Percentiles rank a stretch among this genome's conserved stretches.
Evolutionary conservation across 1,284 basidiomycete genomes (phyloP).

Genomic region (Caloboletus inedulis): DNA sequence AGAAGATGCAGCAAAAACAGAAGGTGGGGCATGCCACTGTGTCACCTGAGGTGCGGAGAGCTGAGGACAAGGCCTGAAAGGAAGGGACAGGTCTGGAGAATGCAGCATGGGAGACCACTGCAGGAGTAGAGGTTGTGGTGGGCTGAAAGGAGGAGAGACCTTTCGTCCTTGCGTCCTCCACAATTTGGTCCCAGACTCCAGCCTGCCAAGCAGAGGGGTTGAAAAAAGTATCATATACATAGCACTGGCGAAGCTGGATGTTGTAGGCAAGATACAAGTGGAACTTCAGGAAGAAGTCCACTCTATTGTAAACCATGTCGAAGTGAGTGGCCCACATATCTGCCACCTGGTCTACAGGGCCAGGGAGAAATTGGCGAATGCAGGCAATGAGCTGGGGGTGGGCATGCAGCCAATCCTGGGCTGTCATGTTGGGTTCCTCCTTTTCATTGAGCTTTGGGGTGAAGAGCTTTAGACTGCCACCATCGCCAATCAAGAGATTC

Average conservation of each 20-base stretch:
- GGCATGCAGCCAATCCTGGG: not conserved
- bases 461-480: not conserved
- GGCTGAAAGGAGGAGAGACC: not conserved
- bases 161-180: not conserved
- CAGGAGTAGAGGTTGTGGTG: rapidly evolving
- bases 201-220: not conserved
- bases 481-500: not conserved
- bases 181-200: not conserved
- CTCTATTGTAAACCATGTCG: rapidly evolving
- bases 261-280: not conserved
- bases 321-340: slow-evolving; percentile 7
- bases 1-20: too few relatives aligned
- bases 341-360: not conserved
- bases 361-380: slow-evolving; percentile 4
- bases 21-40: too few relatives aligned
- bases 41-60: too few relatives aligned
- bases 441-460: not conserved
- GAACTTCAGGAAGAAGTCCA: not conserved
- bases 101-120: too few relatives aligned
- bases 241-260: not conserved
- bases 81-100: too few relatives aligned
- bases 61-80: too few relatives aligned
- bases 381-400: rapidly evolving
- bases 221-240: not conserved
- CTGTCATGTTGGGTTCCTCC: not conserved